These are phyloP conservation scores for Westerdykella ornata DNA, from an alignment of 2,329 filamentous ascomycete genomes.

Conservation along the genomic window DNA sequence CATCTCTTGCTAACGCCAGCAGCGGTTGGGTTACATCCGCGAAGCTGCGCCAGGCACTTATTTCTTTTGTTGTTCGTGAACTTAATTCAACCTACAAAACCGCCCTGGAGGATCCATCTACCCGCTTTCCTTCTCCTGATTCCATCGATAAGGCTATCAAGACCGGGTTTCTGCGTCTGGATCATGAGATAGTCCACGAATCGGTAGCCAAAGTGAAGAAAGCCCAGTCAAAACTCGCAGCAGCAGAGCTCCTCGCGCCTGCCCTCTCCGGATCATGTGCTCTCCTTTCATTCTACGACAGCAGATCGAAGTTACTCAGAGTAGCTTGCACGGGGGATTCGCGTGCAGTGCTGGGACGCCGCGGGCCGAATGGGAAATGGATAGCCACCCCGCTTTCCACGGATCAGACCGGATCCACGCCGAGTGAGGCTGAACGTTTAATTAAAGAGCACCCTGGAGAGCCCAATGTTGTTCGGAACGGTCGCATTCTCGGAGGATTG, in stretches of 20 bases:
- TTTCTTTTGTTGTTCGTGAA: constrained; percentile 86
- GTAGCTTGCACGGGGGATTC: constrained; percentile 95
- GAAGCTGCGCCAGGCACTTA: constrained; percentile 85
- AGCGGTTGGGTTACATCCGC: constrained; percentile 98
- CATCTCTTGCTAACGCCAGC: constrained; percentile 8
- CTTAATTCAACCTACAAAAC: constrained; percentile 87
- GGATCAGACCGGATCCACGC: constrained; percentile 88
- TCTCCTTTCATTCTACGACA: constrained; percentile 93
- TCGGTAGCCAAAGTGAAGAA: constrained; percentile 88
- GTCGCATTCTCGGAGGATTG: constrained; percentile 82
- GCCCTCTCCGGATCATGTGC: constrained; percentile 96
- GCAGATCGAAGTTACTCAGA: constrained; percentile 74
- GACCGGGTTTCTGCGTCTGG: constrained; percentile 76
- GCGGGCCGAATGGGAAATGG: constrained; percentile 78
- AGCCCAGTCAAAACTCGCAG: constrained; percentile 79
- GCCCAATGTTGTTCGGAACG: constrained; percentile 77
- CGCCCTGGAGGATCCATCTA: constrained; percentile 51
- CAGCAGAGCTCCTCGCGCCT: constrained; percentile 84
- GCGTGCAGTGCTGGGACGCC: constrained; percentile 83
- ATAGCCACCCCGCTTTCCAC: constrained; percentile 80
- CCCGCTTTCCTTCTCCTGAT: constrained; percentile 63
- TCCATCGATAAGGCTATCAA: constrained; percentile 90
- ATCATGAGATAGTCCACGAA: constrained; percentile 90
- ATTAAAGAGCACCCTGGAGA: constrained; percentile 84
- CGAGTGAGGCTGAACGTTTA: constrained; percentile 74